Evolutionary conservation across 2,329 filamentous ascomycete species (phyloP).

Genomic region (Microdochium nivale): DNA sequence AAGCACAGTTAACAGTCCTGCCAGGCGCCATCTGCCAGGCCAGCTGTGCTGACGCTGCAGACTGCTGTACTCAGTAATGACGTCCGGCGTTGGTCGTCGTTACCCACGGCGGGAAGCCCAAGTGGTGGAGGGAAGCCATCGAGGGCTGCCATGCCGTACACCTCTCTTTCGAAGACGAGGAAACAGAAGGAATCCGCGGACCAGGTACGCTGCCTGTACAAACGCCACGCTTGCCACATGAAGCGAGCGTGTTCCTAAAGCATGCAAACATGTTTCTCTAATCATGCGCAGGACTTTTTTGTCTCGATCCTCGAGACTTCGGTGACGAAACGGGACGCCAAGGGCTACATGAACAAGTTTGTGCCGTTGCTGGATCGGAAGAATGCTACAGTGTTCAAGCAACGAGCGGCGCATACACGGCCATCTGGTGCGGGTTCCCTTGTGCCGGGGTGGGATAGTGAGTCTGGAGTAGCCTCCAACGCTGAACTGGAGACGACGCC

Average conservation of each 20-base stretch:
- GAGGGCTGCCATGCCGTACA: constrained; percentile 21
- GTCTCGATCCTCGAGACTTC: constrained; percentile 80
- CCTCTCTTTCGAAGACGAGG: constrained; percentile 32
- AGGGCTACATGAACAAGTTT: constrained; percentile 84
- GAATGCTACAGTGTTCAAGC: constrained; percentile 21
- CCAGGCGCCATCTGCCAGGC: constrained; percentile 8
- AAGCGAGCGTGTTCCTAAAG: no score
- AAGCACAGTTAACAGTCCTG: not conserved
- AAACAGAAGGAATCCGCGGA: constrained; percentile 38
- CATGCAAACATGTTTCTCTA: constrained; percentile 6
- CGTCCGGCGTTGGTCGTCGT: constrained; percentile 5
- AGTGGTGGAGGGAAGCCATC: constrained; percentile 16
- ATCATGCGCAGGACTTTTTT: constrained; percentile 61
- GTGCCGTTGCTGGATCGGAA: constrained; percentile 27
- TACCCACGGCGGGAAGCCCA: constrained; percentile 11
- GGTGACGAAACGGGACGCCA: constrained; percentile 86
- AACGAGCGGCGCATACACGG: constrained; percentile 15
- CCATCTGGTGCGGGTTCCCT: constrained; percentile 7
- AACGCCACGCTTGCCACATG: no score
- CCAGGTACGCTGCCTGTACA: constrained; percentile 27
- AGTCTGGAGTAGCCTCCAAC: constrained; percentile 3
- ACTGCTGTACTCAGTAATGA: constrained; percentile 10
- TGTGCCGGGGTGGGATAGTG: not conserved
- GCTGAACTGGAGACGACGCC: constrained; percentile 1
- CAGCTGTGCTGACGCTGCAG: not conserved